Base-by-base conservation (phyloP, 495 filamentous ascomycete species). In the Penicillium robsamsonii region DNA sequence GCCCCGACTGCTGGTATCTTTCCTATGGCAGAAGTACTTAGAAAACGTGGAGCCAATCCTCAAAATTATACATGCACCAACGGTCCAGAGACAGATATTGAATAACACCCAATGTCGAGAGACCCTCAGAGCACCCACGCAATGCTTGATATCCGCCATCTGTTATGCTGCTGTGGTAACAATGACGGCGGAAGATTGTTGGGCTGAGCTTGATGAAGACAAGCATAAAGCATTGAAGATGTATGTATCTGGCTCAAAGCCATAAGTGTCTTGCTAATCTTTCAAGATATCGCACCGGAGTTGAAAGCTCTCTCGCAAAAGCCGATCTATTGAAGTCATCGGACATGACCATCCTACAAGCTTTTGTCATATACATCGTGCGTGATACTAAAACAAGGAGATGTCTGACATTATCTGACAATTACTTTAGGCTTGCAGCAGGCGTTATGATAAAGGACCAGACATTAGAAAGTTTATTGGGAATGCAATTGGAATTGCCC, bases 91-190 rank as follows among this genome's bases (percentile, higher is more conserved):
- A 17, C 37, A 59, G 0, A 43, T 31, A 50, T 63, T 29, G 15
- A 46, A 0, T 35, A 41, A 58, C 22, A 15, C 59, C 10, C 47
- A 37, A 54, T 53, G 42, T 42, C 22, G 35, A 24, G 35, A 56
- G 53, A 37, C 30, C 27, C 31, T 20, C 13, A 27, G 22, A 12
- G 5, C 38, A 12, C 73, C 67, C 9, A 77, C 69, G 6, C 87
- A 92, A 59, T 81, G 81, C 15, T 62, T 92, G 18, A 75, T 90
- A 64, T 90, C 90, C 55, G 74, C 86, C 5, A 85, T 92, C 22
- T 91, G 89, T 61, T 89, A 87, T 65, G 81, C 82, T 40, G 81
- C 85, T 0, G 79, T 87, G 24, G 84, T 82, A 0, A 84, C 84
- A 5, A 75, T 90, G 66, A 76, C 80, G 11, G 46, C 62, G 8